Evolutionary conservation across 805 yeast genomes (phyloP).

Genomic region (Starmerella cellae): DNA sequence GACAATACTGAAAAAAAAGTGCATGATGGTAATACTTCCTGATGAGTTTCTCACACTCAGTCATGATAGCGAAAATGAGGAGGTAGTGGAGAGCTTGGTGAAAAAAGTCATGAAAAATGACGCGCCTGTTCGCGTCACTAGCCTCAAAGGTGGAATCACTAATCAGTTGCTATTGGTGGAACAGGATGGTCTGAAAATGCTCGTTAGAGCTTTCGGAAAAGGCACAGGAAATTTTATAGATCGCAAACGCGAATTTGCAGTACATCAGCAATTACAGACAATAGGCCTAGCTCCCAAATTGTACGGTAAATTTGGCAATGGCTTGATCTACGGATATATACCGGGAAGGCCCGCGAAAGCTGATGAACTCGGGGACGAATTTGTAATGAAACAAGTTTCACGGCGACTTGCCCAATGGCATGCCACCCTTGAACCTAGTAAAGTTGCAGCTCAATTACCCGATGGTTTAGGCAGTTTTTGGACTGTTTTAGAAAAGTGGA

Average conservation of each 20-base stretch:
- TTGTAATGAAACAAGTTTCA: conserved; percentile 46
- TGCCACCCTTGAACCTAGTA: conserved; percentile 27
- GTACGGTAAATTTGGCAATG: conserved; percentile 56
- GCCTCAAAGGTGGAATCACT: conserved; percentile 30
- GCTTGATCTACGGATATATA: conserved; percentile 56
- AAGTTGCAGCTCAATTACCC: conserved; percentile 6
- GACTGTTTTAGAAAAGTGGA: conserved; percentile 52
- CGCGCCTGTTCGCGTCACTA: conserved; percentile 16
- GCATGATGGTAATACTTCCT: background rate
- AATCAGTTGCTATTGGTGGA: conserved; percentile 26
- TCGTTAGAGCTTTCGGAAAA: conserved; percentile 60
- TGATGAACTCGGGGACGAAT: conserved; percentile 37
- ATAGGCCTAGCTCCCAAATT: conserved; percentile 54
- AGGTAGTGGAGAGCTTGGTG: conserved; percentile 9
- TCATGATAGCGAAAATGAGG: background rate
- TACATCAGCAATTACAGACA: conserved; percentile 49
- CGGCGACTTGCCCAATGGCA: conserved; percentile 64
- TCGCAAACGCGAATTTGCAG: conserved; percentile 58
- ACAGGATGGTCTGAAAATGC: conserved; percentile 18
- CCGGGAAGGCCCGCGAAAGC: conserved; percentile 50
- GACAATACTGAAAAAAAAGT: too few relatives aligned
- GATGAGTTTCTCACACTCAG: background rate
- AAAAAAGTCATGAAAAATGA: conserved; percentile 3
- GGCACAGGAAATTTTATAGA: conserved; percentile 63
- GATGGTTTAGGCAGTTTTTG: conserved; percentile 35